Conservation (phyloP, 2,329 filamentous ascomycete genomes). For the Triangularia setosa region DNA sequence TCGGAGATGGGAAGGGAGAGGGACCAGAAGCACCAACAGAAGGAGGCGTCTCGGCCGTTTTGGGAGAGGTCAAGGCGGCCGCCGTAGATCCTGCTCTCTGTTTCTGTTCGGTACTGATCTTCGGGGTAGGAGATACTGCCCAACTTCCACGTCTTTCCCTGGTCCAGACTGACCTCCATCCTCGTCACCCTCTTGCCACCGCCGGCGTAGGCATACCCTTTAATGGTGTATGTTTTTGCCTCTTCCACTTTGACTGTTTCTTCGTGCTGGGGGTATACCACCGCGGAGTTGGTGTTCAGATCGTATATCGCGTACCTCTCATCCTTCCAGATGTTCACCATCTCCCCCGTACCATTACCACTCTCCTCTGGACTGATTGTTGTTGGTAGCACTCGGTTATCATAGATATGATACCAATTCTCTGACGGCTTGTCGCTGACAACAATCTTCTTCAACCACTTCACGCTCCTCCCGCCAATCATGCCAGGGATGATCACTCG, state of each 20-base stretch:
- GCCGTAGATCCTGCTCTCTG: slow-evolving; percentile 58
- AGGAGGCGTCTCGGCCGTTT: slow-evolving; percentile 71
- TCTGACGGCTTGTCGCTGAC: slow-evolving; percentile 75
- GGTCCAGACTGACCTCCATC: slow-evolving; percentile 79
- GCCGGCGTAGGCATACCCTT: slow-evolving; percentile 84
- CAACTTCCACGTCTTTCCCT: slow-evolving; percentile 74
- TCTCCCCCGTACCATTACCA: slow-evolving; percentile 43
- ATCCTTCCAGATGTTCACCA: slow-evolving; percentile 78
- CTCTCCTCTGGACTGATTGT: slow-evolving; percentile 80
- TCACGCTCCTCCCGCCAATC: slow-evolving; percentile 88
- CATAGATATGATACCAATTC: slow-evolving; percentile 95
- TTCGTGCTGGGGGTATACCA: slow-evolving; percentile 74
- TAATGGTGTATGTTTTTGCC: slow-evolving; percentile 56
- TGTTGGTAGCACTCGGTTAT: slow-evolving; percentile 85
- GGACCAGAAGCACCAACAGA: slow-evolving; percentile 93
- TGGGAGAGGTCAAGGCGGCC: slow-evolving; percentile 70
- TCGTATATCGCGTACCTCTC: slow-evolving; percentile 93
- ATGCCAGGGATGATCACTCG: slow-evolving; percentile 83
- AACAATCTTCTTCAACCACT: slow-evolving; percentile 82
- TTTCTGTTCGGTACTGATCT: slow-evolving; percentile 69
- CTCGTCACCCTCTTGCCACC: slow-evolving; percentile 80
- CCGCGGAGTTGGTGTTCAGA: slow-evolving; percentile 80
- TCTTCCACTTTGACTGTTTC: slow-evolving; percentile 47
- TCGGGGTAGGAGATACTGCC: slow-evolving; percentile 79
- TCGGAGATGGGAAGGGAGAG: slow-evolving; percentile 62